phyloP scores from a whole-genome alignment of 306 rosid species.

The Vigna unguiculata region DNA sequence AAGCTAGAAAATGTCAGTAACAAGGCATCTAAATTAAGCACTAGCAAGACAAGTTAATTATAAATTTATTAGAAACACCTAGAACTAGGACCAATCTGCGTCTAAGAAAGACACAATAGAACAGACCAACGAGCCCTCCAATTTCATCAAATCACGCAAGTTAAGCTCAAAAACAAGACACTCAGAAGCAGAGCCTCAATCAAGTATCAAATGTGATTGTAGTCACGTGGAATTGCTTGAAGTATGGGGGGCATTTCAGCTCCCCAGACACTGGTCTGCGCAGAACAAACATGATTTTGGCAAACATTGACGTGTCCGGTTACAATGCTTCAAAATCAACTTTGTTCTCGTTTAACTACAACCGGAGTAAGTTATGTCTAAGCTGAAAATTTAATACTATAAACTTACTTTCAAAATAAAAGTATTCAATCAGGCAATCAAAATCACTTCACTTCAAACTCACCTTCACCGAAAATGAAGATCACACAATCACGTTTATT shows the following conservation, averaged over 20 bases:
- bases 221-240: not conserved
- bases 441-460: not conserved
- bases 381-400: not conserved
- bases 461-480: not conserved
- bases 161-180: constrained; percentile 2
- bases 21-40: constrained; percentile 17
- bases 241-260: not conserved
- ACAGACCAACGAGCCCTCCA: not conserved
- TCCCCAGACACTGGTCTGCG: not conserved
- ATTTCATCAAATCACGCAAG: constrained; percentile 15
- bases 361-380: not conserved
- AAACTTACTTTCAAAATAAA: not conserved
- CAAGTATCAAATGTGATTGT: constrained; percentile 33
- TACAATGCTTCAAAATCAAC: not conserved
- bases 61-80: not conserved
- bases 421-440: not conserved
- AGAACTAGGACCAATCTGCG: constrained; percentile 19
- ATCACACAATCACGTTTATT: not conserved
- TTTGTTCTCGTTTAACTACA: constrained; percentile 1
- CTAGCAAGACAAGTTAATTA: not conserved
- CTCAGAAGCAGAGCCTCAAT: constrained; percentile 4
- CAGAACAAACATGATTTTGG: not conserved
- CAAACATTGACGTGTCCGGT: not conserved
- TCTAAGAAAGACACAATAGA: constrained; percentile 27
- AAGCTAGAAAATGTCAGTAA: not conserved